phyloP scores from a whole-genome alignment of 257 asterid species.

The Salvia rosmarinus region DNA sequence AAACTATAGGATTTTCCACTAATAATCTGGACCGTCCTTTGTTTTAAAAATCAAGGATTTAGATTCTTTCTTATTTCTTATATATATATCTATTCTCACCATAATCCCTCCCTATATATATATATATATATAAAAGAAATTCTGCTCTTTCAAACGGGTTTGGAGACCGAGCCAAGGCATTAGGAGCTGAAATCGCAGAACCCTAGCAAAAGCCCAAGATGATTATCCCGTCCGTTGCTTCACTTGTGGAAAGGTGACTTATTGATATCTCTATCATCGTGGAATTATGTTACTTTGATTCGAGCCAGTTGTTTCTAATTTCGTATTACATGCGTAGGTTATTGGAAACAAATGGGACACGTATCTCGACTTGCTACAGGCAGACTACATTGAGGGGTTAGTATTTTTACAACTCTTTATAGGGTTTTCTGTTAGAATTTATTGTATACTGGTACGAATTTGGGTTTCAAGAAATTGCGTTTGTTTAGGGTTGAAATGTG shows the following conservation, averaged over 20 bases:
- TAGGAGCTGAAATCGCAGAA: neutral
- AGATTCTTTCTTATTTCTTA: no score
- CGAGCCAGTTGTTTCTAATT: neutral
- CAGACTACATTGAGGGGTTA: constrained; percentile 38
- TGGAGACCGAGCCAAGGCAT: neutral
- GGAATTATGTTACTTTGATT: neutral
- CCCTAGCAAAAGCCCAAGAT: constrained; percentile 23
- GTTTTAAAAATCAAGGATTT: no score
- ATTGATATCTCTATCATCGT: neutral
- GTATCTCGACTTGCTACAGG: constrained; percentile 37
- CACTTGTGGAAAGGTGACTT: constrained; percentile 36
- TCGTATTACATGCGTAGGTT: constrained; percentile 7
- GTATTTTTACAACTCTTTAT: neutral
- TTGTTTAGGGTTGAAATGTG: neutral
- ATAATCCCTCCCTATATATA: neutral
- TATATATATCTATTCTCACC: no score
- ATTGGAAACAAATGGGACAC: constrained; percentile 39
- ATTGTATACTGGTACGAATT: neutral
- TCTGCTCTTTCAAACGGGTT: neutral
- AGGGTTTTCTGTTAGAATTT: neutral
- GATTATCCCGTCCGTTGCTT: constrained; percentile 39
- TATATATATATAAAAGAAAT: neutral
- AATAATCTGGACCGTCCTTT: no score
- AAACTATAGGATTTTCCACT: no score
- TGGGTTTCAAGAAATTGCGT: no score